Base-by-base conservation (phyloP, 2,329 filamentous ascomycete genomes). In the Trichoderma polysporum region DNA sequence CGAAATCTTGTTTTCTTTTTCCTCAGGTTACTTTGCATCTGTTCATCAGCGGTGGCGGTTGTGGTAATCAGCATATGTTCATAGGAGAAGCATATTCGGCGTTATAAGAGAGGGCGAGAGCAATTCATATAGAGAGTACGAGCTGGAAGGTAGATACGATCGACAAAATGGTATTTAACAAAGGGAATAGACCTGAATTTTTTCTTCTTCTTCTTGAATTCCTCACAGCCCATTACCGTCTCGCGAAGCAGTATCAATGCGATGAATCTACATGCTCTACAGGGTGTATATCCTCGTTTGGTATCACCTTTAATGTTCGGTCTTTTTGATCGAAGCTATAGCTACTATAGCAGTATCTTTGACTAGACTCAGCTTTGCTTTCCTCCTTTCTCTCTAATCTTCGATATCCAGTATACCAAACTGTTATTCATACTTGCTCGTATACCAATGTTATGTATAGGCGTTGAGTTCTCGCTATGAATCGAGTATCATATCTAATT, bases 71-170 rank as follows among this genome's bases (percentile, higher is more conserved):
- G 60, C 50, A 45, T 64, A n/a, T 56, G 10, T 64, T 22, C 22
- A 47, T 47, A 47, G 9, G 37, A 45, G 49, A 37, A 35, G 50
- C 35, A 64, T 47, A 47, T 35, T 15, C 27, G 60, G 60, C 60
- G 60, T 56, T 64, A 13, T 25, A 4, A 54, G 50, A 64, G 50
- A 64, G 3, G 37, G 15, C 12, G 33, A 17, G 33, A 41, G 22
- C 33, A 52, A 50, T 50, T 35, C 37, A 56, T 56, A 64, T 64
- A 64, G 50, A 61, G 29, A 31, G 49, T 13, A 33, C 29, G 31
- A 50, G 19, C 35, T 19, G 35, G 47, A 41, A 53, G 29, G 31
- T 33, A 64, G 50, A 64, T 25, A 4, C 3, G 15, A 31, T 39
- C 19, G 35, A 27, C 12, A 25, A 56, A 35, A 19, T 25, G 10